Evolutionary conservation across 352 stramenopile genomes (phyloP), one percentile per base, ranked within the genome.

Genomic region (Pythium phragmitis): DNA sequence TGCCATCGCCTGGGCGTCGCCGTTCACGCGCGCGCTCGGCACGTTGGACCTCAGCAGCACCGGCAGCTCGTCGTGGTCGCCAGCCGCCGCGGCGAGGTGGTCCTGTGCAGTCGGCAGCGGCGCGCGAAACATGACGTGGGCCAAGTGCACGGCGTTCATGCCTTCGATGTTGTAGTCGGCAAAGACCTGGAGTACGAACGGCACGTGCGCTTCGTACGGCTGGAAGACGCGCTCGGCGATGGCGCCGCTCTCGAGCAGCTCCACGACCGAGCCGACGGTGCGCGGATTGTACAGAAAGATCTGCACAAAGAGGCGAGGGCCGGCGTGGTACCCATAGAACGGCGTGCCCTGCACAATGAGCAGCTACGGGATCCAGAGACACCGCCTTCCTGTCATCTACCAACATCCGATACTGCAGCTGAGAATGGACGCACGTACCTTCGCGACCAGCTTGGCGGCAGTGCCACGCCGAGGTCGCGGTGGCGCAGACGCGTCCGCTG

Each of bases 141-240:
- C 72, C 16, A 96, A 67, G 54, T 85, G 77, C 21, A 96, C 64
- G 11, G 77, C 75, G 65, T 92, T 96, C 87, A 96, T 96, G n/a
- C 91, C 91, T 79, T 96, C 89, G 34, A 97, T 95, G 41, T 94
- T 92, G 73, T 97, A 96, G 67, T 97, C 91, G 2, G 89, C 87
- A 75, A 97, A 96, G 6, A 94, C 75, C 82, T 95, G 91, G 23
- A 97, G 65, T 7, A 96, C 55, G 59, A 96, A 97, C 28, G 88
- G 88, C 12, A 97, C 80, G 59, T 97, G 91, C 2, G 88, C 82
- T 60, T 97, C 91, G 63, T 89, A 97, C 8, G 87, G 80, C 66
- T 97, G 89, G 48, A 97, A 96, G 3, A 68, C 67, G 6, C 78
- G 68, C 53, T 90, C 75, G 17, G 75, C 70, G 53, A 97, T 77